These are phyloP conservation scores for Metschnikowia santaceciliae DNA, from an alignment of 805 yeast species.

Conservation along the genomic window DNA sequence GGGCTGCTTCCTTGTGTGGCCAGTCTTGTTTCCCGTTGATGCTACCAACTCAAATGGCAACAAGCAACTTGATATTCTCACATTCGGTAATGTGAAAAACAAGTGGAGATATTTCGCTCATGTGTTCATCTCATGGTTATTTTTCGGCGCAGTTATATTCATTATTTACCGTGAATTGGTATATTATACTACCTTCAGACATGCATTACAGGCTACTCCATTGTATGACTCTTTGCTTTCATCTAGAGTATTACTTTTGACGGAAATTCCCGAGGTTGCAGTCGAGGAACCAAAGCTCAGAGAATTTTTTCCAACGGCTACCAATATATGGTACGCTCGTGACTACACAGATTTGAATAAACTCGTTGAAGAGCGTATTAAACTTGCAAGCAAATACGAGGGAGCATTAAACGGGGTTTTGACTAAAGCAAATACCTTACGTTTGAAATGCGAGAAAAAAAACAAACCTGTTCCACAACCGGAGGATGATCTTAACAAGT, in stretches of 20 bases:
- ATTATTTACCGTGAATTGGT: constrained; percentile 71
- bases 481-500: constrained; percentile 53
- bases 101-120: constrained; percentile 70
- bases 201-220: constrained; percentile 69
- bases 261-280: constrained; percentile 55
- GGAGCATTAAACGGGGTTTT: constrained; percentile 59
- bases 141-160: constrained; percentile 62
- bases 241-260: constrained; percentile 68
- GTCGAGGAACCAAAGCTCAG: constrained; percentile 49
- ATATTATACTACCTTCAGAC: constrained; percentile 68
- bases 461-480: constrained; percentile 52
- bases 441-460: constrained; percentile 56
- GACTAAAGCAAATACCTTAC: constrained; percentile 54
- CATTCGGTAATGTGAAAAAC: constrained; percentile 59
- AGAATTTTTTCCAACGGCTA: constrained; percentile 59
- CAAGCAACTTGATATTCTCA: constrained; percentile 60
- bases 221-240: constrained; percentile 64
- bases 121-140: constrained; percentile 70
- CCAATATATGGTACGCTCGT: constrained; percentile 60
- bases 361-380: constrained; percentile 57
- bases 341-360: constrained; percentile 55
- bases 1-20: constrained; percentile 57
- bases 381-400: constrained; percentile 60
- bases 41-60: constrained; percentile 60
- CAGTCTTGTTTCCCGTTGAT: constrained; percentile 68